Conservation (phyloP, 2,329 filamentous ascomycete genomes). For the Blumeriella jaapii region DNA sequence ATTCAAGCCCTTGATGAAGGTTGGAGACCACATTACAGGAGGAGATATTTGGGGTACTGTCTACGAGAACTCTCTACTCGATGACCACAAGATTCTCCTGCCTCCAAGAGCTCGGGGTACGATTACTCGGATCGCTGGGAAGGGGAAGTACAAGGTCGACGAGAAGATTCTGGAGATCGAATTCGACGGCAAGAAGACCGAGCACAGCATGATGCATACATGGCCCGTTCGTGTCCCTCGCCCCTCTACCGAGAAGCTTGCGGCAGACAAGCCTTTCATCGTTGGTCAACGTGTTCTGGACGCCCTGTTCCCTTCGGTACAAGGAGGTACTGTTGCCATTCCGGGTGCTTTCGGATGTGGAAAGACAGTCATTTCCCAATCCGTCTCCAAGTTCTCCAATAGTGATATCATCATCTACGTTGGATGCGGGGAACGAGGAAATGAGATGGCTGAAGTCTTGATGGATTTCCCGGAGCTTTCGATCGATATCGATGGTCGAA, state of each 20-base stretch:
- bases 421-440: constrained; percentile 82
- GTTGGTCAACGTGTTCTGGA: constrained; percentile 96
- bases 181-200: constrained; percentile 90
- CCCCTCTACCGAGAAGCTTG: constrained; percentile 83
- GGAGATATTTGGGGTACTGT: constrained; percentile 94
- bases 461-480: constrained; percentile 99
- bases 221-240: constrained; percentile 97
- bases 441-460: constrained; percentile 99
- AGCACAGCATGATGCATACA: constrained; percentile 96
- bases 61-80: constrained; percentile 90
- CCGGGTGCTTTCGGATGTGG: constrained; percentile 97
- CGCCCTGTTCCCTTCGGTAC: constrained; percentile 89
- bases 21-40: constrained; percentile 92
- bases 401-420: constrained; percentile 98
- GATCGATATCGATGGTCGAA: constrained; percentile 85
- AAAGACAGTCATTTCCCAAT: constrained; percentile 98
- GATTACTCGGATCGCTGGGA: constrained; percentile 80
- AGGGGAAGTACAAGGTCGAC: constrained; percentile 87
- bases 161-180: constrained; percentile 93
- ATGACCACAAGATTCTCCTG: constrained; percentile 85
- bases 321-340: constrained; percentile 95
- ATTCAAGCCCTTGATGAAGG: constrained; percentile 82
- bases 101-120: constrained; percentile 83
- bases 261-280: constrained; percentile 81
- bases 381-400: constrained; percentile 99